Conservation (phyloP, 495 filamentous ascomycete genomes). For the Penicillium macrosclerotiorum region DNA sequence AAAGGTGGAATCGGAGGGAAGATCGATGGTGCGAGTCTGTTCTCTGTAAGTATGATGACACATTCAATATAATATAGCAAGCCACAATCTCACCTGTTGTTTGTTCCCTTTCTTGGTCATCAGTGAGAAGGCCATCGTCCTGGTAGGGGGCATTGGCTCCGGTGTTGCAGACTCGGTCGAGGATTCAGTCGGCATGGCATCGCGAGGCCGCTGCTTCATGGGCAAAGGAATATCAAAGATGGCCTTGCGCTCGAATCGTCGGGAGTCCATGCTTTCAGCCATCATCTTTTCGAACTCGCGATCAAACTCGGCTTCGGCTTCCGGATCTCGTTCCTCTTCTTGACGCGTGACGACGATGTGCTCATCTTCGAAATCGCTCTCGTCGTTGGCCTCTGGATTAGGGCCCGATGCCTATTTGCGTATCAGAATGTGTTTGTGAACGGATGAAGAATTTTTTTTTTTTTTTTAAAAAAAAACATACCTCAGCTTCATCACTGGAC, state of each 20-base stretch:
- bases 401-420: conserved; percentile 48
- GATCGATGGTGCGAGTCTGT: conserved; percentile 88
- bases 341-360: conserved; percentile 86
- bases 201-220: conserved; percentile 71
- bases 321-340: conserved; percentile 88
- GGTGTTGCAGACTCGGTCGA: conserved; percentile 34
- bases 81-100: conserved; percentile 67
- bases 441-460: background rate
- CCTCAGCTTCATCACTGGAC: conserved; percentile 60
- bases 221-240: conserved; percentile 93
- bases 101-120: conserved; percentile 96
- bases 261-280: conserved; percentile 90
- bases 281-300: conserved; percentile 98
- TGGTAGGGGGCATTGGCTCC: conserved; percentile 42
- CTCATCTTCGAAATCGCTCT: conserved; percentile 67
- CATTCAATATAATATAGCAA: too few relatives aligned
- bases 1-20: conserved; percentile 92
- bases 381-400: conserved; percentile 39
- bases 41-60: conserved; percentile 5
- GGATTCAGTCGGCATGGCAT: conserved; percentile 47
- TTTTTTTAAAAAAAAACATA: conserved; percentile 22
- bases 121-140: conserved; percentile 90
- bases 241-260: conserved; percentile 90
- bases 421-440: background rate
- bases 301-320: conserved; percentile 95